Percentiles rank a stretch among this genome's conserved stretches.
phyloP scores from a whole-genome alignment of 768 basidiomycete genomes.

The Coprinopsis marcescibilis region DNA sequence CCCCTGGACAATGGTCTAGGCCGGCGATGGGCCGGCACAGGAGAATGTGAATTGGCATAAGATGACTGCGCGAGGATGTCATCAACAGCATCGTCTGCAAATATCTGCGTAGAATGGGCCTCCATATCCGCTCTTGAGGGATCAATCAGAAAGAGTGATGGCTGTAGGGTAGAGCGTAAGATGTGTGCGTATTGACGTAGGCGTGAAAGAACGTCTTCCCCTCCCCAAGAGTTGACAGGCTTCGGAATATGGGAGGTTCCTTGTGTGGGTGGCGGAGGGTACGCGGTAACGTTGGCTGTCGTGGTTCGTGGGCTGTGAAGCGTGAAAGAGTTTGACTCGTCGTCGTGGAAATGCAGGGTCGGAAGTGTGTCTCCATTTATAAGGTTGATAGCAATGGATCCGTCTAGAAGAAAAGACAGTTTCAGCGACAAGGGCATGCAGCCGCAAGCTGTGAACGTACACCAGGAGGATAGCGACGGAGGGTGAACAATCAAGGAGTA shows the following conservation, averaged over 20 bases:
- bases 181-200: conserved; percentile 75
- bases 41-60: conserved; percentile 70
- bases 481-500: conserved; percentile 86
- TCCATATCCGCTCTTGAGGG: conserved; percentile 92
- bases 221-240: conserved; percentile 68
- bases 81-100: conserved; percentile 83
- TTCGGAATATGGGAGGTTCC: conserved; percentile 36
- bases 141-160: conserved; percentile 85
- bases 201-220: conserved; percentile 77
- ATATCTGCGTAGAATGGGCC: conserved; percentile 77
- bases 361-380: conserved; percentile 82
- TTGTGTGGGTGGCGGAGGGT: conserved; percentile 56
- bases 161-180: conserved; percentile 80
- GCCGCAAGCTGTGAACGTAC: conserved; percentile 33
- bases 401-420: conserved; percentile 44
- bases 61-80: conserved; percentile 80
- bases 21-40: conserved; percentile 77
- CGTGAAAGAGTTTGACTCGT: conserved; percentile 82
- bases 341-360: conserved; percentile 93
- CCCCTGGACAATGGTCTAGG: conserved; percentile 53
- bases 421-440: conserved; percentile 12
- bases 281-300: conserved; percentile 39
- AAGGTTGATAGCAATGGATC: conserved; percentile 84
- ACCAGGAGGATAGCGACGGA: conserved; percentile 81
- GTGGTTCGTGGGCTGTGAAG: conserved; percentile 34